These are phyloP conservation scores for Xerocomellus chrysenteron DNA, from an alignment of 768 basidiomycete genomes.

Conservation along the genomic window DNA sequence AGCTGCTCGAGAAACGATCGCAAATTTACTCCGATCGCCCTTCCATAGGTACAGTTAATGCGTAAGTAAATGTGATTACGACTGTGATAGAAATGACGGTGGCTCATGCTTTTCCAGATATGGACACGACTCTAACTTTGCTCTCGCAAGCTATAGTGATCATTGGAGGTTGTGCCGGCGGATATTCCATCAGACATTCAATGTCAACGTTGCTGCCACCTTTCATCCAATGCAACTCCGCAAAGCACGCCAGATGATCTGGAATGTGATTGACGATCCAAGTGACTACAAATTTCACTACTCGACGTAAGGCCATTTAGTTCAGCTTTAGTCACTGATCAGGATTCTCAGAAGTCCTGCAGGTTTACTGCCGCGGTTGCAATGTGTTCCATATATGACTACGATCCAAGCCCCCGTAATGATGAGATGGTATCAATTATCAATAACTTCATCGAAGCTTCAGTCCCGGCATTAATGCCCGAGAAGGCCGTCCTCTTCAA, in stretches of 20 bases:
- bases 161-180: too few relatives aligned
- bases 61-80: constrained; percentile 9
- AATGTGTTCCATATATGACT: constrained; percentile 17
- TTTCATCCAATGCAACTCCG: too few relatives aligned
- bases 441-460: constrained; percentile 8
- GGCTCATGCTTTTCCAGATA: constrained; percentile 5
- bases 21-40: constrained; percentile 54
- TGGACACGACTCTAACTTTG: constrained; percentile 6
- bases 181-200: too few relatives aligned
- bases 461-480: constrained; percentile 3
- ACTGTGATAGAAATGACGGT: not conserved
- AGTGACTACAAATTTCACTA: too few relatives aligned
- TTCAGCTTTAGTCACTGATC: not conserved
- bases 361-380: constrained; percentile 36
- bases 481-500: constrained; percentile 16
- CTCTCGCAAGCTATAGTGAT: too few relatives aligned
- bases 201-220: too few relatives aligned
- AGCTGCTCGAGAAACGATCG: constrained; percentile 49
- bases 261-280: too few relatives aligned
- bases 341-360: not conserved
- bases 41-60: constrained; percentile 12
- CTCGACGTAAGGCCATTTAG: constrained; percentile 4
- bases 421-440: not conserved
- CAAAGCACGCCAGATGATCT: too few relatives aligned
- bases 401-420: constrained; percentile 11